A percentile compares a stretch with the other conserved stretches of the same genome.
These are phyloP conservation scores for Leccinum barrowsii DNA, from an alignment of 768 basidiomycete genomes.

Conservation along the genomic window DNA sequence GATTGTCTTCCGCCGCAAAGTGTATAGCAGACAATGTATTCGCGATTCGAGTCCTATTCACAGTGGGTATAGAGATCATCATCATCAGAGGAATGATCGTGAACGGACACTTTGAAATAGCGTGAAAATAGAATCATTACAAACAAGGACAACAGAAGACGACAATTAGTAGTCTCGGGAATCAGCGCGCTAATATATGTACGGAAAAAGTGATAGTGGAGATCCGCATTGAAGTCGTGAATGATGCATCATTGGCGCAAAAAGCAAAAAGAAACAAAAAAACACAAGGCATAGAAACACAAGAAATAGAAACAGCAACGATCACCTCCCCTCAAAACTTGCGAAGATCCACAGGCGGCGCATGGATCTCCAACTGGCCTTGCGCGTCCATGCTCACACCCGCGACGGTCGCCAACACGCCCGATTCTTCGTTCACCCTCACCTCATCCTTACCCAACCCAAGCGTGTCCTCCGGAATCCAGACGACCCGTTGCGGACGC, in stretches of 20 bases:
- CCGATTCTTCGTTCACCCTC: slow-evolving; percentile 46
- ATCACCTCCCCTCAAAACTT: slow-evolving; percentile 22
- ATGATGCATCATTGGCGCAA: background rate
- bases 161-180: background rate
- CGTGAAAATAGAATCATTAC: slow-evolving; percentile 1
- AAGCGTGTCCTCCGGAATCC: slow-evolving; percentile 72
- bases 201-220: background rate
- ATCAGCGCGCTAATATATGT: background rate
- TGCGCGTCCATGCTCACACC: slow-evolving; percentile 58
- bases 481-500: slow-evolving; percentile 71
- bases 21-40: background rate
- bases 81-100: background rate
- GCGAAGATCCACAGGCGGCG: slow-evolving; percentile 24
- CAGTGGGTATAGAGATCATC: background rate
- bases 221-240: background rate
- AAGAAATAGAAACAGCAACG: background rate
- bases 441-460: slow-evolving; percentile 60
- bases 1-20: background rate
- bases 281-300: background rate
- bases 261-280: background rate
- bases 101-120: background rate
- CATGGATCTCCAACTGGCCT: slow-evolving; percentile 45
- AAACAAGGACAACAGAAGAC: background rate
- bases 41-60: background rate
- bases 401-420: slow-evolving; percentile 47